Evolutionary conservation across 2,329 filamentous ascomycete genomes (phyloP).

Genomic region (Albophoma yamanashiensis): DNA sequence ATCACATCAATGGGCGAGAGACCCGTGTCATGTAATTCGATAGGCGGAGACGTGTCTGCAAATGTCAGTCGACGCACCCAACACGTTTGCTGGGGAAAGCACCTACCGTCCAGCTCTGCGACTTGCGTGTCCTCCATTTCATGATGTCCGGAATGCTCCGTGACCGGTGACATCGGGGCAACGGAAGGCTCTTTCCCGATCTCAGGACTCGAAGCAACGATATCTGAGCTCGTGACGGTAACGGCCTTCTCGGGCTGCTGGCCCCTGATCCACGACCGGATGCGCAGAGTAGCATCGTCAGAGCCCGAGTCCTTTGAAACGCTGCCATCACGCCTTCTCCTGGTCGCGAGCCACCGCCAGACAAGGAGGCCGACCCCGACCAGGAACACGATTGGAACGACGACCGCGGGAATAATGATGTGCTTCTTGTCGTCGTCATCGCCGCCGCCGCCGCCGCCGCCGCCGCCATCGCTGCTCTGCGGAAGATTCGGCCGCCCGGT

Average conservation of each 20-base stretch:
- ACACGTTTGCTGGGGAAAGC: background rate
- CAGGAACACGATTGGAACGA: constrained; percentile 4
- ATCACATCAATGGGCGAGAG: constrained; percentile 29
- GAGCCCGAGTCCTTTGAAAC: constrained; percentile 27
- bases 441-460: constrained; percentile 7
- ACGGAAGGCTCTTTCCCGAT: constrained; percentile 22
- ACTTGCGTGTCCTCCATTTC: constrained; percentile 34
- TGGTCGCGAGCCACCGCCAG: constrained; percentile 40
- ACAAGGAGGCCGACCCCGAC: constrained; percentile 28
- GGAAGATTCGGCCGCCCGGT: constrained; percentile 9
- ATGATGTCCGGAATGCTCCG: constrained; percentile 6
- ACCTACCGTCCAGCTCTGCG: constrained; percentile 37
- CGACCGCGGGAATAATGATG: constrained; percentile 7
- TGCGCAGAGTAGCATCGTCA: constrained; percentile 35
- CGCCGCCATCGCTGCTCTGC: constrained; percentile 8
- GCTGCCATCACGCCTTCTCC: constrained; percentile 18
- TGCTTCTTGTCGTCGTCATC: constrained; percentile 8
- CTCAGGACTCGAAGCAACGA: constrained; percentile 27
- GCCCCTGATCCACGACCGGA: constrained; percentile 41
- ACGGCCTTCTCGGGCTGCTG: constrained; percentile 31
- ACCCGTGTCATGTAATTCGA: constrained; percentile 34
- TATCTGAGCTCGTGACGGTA: constrained; percentile 32
- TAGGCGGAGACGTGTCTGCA: constrained; percentile 31
- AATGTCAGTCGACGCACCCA: background rate
- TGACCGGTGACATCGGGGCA: background rate